A percentile compares a stretch with the other conserved stretches of the same genome.
phyloP scores from a whole-genome alignment of 1,284 basidiomycete genomes.

The Trichosporon ovoides region DNA sequence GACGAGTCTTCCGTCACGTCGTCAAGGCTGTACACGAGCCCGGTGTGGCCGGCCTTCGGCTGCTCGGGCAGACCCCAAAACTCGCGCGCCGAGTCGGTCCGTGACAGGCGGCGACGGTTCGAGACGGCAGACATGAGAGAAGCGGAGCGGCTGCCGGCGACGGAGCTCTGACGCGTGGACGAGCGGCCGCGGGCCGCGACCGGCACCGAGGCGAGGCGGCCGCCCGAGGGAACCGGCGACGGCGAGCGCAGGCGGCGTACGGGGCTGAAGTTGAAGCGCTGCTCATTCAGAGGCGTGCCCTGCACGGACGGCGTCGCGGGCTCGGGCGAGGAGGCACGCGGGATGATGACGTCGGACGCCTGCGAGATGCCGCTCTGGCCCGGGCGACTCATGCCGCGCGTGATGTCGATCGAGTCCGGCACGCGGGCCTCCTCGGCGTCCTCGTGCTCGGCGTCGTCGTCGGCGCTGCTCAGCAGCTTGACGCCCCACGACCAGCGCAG shows the following conservation, averaged over 20 bases:
- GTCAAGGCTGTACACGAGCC: conserved; percentile 18
- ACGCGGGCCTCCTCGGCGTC: conserved; percentile 1
- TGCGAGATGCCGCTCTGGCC: neutral
- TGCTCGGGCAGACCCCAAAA: conserved; percentile 49
- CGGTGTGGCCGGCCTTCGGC: conserved; percentile 12
- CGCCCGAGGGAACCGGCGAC: neutral
- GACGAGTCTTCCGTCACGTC: conserved; percentile 33
- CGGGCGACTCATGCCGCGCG: neutral
- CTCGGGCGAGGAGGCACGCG: conserved; percentile 30
- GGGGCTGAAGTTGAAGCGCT: conserved; percentile 21
- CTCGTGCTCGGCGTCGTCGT: conserved; percentile 48
- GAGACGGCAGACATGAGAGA: neutral
- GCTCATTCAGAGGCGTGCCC: conserved; percentile 22
- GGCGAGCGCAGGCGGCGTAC: conserved; percentile 10
- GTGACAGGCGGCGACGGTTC: conserved; percentile 12
- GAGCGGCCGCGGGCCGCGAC: neutral
- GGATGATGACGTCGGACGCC: neutral
- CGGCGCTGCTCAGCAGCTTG: conserved; percentile 65
- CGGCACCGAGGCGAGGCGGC: neutral
- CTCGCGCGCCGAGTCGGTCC: conserved; percentile 45
- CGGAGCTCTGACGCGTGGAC: neutral
- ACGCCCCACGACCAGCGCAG: conserved; percentile 88
- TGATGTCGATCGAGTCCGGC: conserved; percentile 1
- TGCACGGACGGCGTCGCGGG: conserved; percentile 15
- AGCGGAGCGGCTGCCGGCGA: neutral